Evolutionary conservation across 83 land plant genomes (phyloP), one percentile per base, ranked within the genome.

Genomic region (Picea abies): DNA sequence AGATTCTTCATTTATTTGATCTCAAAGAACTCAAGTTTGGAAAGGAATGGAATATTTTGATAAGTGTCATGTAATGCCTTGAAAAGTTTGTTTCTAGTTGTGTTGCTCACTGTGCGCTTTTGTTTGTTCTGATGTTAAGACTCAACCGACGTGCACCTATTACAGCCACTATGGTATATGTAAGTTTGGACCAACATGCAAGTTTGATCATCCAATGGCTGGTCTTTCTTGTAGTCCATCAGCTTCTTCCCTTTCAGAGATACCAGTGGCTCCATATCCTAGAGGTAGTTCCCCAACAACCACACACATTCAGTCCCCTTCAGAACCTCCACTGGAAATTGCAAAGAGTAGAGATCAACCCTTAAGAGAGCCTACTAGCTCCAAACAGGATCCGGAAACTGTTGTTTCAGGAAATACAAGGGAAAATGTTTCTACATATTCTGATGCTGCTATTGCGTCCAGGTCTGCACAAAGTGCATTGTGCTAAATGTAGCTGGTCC

Each of bases 171-270:
- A 82, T 81, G 93, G 93, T 20, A 83, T 91, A 20, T 91, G 93
- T 89, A 89, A 89, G 66, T 89, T 77, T 49, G 93, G 93, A 37
- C 87, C 88, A 3, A 89, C 85, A 4, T 91, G 93, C 81, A 89
- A 83, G 83, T 91, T 83, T 81, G 82, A 91, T 62, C 93, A 91
- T 68, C 93, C 91, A 23, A 14, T 81, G 79, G 41, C 66, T 2
- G 83, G 81, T 81, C 78, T 76, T 83, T 56, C 66, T 69, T 79
- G 35, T 70, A 58, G 81, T 80, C 83, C 60, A 60, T 23, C 85
- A 72, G 25, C 72, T 78, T 52, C 52, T 83, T 60, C 80, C 85
- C 68, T 25, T 14, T 75, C 58, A 49, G 82, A 68, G 17, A 81
- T 60, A 60, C 82, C 68, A 25, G 35, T 79, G 19, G 64, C 78